Evolutionary conservation across 768 basidiomycete species (phyloP), one percentile per base, ranked within the genome.

Genomic region (Pleurotus pulmonarius): DNA sequence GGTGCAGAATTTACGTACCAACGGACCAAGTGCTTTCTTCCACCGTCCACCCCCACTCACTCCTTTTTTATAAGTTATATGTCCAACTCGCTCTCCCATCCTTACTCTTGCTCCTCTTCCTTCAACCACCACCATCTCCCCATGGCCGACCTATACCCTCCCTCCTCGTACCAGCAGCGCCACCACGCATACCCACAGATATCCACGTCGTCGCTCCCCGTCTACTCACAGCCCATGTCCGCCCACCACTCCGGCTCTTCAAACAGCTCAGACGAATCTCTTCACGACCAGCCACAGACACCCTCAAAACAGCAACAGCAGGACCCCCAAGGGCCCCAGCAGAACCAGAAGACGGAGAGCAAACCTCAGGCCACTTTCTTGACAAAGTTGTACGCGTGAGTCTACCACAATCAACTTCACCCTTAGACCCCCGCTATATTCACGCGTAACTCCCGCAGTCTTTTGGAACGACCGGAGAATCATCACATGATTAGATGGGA

Each of bases 401-500:
- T 86, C 29, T 34, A 11, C 3, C 29, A 34, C 29, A 34, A 34
- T 34, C 29, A 34, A 34, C 29, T 34, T 34, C 29, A 8, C 7
- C n/a, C 25, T 44, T 44, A 29, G 25, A 18, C 24, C 43, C 26
- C 37, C 26, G n/a, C 40, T 37, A 39, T 48, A 48, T 16, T 18
- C 24, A 63, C 61, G 53, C 61, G 59, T 59, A 57, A 60, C 53
- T 55, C 34, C 60, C 51, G 54, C 65, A 94, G 92, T 51, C 86
- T 94, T 49, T 85, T 94, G 67, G 92, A 94, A 70, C 87, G 92
- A 47, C 84, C 89, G 56, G 93, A 95, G 73, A 94, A 95, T 72
- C 90, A 94, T 64, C 90, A 94, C 70, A 95, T 96, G 90, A 95
- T 97, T 69, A 88, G 94, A 52, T 97, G 94, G 94, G 93, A 94